phyloP scores from a whole-genome alignment of 768 basidiomycete species.

The Cystofilobasidium bisporidii region DNA sequence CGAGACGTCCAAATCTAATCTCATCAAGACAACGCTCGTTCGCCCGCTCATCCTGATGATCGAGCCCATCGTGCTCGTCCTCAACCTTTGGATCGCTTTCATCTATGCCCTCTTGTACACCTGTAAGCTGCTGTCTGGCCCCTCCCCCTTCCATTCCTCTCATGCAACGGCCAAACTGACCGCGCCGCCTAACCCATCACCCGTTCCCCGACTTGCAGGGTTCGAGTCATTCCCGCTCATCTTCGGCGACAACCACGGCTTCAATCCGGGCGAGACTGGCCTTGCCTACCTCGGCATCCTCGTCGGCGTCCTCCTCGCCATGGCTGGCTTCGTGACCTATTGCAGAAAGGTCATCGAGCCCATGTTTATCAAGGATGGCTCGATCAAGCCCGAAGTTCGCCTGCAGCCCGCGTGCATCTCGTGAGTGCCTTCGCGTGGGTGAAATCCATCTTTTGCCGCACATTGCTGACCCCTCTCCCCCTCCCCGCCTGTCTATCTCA shows the following conservation, averaged over 20 bases:
- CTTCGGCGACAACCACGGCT: conserved; percentile 34
- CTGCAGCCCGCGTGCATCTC: background rate
- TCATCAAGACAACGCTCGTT: conserved; percentile 28
- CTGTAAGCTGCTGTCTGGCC: no score
- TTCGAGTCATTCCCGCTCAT: conserved; percentile 40
- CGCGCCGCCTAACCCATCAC: no score
- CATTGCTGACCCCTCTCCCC: no score
- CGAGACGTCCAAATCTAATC: background rate
- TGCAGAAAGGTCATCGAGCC: background rate
- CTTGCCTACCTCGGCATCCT: conserved; percentile 8
- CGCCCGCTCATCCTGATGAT: conserved; percentile 35
- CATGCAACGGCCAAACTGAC: no score
- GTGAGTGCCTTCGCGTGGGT: background rate
- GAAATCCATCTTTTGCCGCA: no score
- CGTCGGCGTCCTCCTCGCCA: conserved; percentile 3
- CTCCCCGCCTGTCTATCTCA: no score
- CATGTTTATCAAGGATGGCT: conserved; percentile 9
- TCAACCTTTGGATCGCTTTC: conserved; percentile 25
- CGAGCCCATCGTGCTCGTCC: conserved; percentile 35
- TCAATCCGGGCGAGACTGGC: conserved; percentile 36
- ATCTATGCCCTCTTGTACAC: background rate
- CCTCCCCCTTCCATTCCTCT: no score
- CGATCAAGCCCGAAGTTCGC: conserved; percentile 15
- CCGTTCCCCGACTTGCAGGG: no score
- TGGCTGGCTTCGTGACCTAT: conserved; percentile 7